A percentile compares a stretch with the other conserved stretches of the same genome.
Conservation (phyloP, 2,329 filamentous ascomycete genomes). For the Verticillium nubilum region DNA sequence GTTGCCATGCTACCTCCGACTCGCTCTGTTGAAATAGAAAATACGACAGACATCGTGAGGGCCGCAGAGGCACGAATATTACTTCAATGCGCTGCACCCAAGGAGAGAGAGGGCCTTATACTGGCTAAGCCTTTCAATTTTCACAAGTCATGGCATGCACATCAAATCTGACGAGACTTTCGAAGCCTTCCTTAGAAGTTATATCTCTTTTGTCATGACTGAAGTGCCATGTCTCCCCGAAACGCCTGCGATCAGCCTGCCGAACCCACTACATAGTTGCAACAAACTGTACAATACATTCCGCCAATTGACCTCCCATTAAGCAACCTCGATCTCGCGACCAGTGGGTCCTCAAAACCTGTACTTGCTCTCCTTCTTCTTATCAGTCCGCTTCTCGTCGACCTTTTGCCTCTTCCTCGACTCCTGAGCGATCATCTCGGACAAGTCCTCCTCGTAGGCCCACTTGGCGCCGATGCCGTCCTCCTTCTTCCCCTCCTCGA, state of each 20-base stretch:
- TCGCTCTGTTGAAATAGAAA: not conserved
- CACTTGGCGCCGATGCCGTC: conserved; percentile 65
- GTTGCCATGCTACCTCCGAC: not conserved
- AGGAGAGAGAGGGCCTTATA: not conserved
- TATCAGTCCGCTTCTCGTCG: conserved; percentile 71
- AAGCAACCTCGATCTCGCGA: not conserved
- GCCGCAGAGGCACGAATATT: not conserved
- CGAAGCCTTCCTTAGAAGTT: no score
- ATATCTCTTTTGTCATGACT: not conserved
- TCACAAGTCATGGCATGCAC: no score
- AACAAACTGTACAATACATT: not conserved
- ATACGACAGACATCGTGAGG: not conserved
- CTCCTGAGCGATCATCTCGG: conserved; percentile 93
- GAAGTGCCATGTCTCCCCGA: not conserved
- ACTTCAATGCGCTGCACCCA: not conserved
- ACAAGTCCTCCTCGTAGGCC: conserved; percentile 80
- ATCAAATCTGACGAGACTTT: not conserved
- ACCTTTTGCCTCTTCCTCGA: conserved; percentile 84
- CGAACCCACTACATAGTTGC: not conserved
- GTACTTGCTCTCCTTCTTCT: conserved; percentile 53
- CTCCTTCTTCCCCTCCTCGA: conserved; percentile 65
- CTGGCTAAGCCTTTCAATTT: no score
- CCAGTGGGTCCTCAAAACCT: conserved; percentile 35
- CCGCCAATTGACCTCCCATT: not conserved
- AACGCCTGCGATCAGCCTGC: not conserved